Base-by-base conservation (phyloP, 805 yeast genomes). In the Zygotorulaspora sp. region DNA sequence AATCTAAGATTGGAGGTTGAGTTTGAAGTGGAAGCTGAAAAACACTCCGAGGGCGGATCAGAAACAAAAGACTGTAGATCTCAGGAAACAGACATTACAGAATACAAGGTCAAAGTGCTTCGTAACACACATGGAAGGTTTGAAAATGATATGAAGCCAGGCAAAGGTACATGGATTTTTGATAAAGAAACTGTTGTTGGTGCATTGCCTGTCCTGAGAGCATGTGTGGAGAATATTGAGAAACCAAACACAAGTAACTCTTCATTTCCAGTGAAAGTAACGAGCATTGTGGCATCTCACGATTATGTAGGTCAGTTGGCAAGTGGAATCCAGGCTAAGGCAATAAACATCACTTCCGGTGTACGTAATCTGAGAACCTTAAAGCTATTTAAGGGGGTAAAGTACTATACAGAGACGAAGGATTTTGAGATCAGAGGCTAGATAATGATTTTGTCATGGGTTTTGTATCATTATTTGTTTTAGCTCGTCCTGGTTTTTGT, bases 371-470 rank as follows among this genome's bases (percentile, higher is more conserved):
- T 36, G 7, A 34, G 76, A 2, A 66, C 67, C 4, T 80, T 77
- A 8, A 81, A 79, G 52, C 95, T 96, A 0, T 89, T 77, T 67
- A 89, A 88, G 58, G 97, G 97, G 1, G 96, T 89, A 14, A 83
- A 88, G 55, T 89, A 89, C 55, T 65, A 74, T 8, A 78, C 95
- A 5, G 63, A 64, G 38, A 71, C 83, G 0, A 83, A 81, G 1
- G 79, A 43, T 25, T 43, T 30, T 34, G 42, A 43, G 29, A 32
- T 43, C 20, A 36, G 47, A 35, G 34, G 30, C 15, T 7, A 21
- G n/a, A n/a, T n/a, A n/a, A n/a, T n/a, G n/a, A n/a, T n/a, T n/a
- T n/a, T n/a, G n/a, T n/a, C n/a, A n/a, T n/a, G n/a, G n/a, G n/a
- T n/a, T n/a, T n/a, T n/a, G n/a, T n/a, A n/a, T n/a, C n/a, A n/a